Evolutionary conservation across 495 filamentous ascomycete genomes (phyloP).

Genomic region (Penicillium samsonianum): DNA sequence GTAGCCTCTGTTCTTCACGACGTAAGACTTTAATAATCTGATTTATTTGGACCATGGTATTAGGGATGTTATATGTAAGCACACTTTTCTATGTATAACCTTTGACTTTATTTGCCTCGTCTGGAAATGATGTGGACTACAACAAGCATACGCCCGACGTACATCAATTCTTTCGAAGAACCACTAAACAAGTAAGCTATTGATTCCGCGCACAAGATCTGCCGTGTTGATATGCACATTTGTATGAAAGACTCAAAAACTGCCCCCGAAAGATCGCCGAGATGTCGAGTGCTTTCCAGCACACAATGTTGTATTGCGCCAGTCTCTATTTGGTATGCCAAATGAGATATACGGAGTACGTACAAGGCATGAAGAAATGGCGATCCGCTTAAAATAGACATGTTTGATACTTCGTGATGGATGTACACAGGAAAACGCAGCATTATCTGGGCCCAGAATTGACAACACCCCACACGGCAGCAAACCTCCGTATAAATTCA

Average conservation of each 20-base stretch:
- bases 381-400: conserved; percentile 2
- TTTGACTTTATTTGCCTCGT: neutral
- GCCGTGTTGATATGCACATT: neutral
- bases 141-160: neutral
- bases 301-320: neutral
- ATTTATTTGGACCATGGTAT: too few relatives aligned
- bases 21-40: too few relatives aligned
- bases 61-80: too few relatives aligned
- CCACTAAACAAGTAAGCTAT: neutral
- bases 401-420: neutral
- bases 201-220: neutral
- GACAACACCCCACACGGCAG: neutral
- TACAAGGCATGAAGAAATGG: neutral
- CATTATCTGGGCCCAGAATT: neutral
- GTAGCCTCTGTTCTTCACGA: too few relatives aligned
- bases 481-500: neutral
- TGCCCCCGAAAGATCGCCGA: neutral
- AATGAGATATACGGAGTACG: neutral
- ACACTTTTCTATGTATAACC: too few relatives aligned
- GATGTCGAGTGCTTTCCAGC: too few relatives aligned
- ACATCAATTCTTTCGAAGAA: neutral
- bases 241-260: neutral
- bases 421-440: neutral
- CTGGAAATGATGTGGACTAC: neutral
- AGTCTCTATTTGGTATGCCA: neutral